A percentile compares a stretch with the other conserved stretches of the same genome.
Evolutionary conservation across 495 filamentous ascomycete species (phyloP).

Genomic region (Aspergillus affinis): DNA sequence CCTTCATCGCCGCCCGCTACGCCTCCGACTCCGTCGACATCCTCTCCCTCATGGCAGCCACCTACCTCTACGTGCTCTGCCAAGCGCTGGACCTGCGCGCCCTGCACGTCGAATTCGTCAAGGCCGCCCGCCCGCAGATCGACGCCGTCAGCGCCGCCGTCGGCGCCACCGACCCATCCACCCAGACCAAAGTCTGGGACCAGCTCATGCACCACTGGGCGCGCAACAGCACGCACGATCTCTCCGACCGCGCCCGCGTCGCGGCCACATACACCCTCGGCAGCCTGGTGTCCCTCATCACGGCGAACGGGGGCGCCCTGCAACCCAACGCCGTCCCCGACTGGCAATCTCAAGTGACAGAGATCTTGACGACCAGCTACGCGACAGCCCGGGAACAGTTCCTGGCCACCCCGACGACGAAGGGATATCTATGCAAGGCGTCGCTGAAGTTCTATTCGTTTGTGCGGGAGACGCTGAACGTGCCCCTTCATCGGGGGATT

Average conservation of each 20-base stretch:
- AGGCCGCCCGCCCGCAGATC: background rate
- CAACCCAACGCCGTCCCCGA: background rate
- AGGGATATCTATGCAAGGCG: constrained; percentile 19
- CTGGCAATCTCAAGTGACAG: constrained; percentile 10
- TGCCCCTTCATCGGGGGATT: constrained; percentile 29
- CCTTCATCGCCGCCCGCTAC: constrained; percentile 56
- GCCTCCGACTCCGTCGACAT: constrained; percentile 56
- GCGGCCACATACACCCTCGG: constrained; percentile 10
- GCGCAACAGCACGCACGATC: constrained; percentile 10
- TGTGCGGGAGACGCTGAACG: constrained; percentile 22
- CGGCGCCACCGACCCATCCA: background rate
- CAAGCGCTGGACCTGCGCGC: constrained; percentile 42
- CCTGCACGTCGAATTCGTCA: constrained; percentile 30
- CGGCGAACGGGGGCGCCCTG: background rate
- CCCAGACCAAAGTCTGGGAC: constrained; percentile 8
- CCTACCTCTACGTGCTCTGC: constrained; percentile 52
- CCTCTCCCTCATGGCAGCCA: constrained; percentile 51
- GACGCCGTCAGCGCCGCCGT: background rate
- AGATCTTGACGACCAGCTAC: constrained; percentile 2
- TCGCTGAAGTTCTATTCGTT: constrained; percentile 23
- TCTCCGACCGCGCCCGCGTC: constrained; percentile 10
- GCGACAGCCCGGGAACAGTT: constrained; percentile 3
- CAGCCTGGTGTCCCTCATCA: constrained; percentile 4
- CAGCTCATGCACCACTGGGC: constrained; percentile 18
- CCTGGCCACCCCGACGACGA: constrained; percentile 2